Percentiles rank a stretch among this genome's conserved stretches.
Conservation (phyloP, 1,139 yeast species). For the Sugiyamaella paludigena region DNA sequence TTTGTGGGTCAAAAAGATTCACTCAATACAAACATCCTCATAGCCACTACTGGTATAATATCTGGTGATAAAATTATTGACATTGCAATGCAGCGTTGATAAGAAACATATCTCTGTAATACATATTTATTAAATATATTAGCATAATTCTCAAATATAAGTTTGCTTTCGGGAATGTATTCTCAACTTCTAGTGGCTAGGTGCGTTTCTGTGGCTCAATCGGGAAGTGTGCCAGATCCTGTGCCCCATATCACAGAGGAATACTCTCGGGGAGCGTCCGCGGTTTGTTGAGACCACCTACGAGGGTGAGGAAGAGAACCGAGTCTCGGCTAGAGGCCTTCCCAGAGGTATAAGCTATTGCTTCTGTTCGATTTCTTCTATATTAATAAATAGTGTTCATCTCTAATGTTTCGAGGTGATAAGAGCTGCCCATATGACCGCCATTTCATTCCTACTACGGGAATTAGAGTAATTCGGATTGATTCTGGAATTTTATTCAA, state of each 20-base stretch:
- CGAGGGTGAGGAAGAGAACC: too few relatives aligned
- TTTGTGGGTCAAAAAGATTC: constrained; percentile 46
- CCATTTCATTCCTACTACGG: too few relatives aligned
- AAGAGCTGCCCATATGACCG: too few relatives aligned
- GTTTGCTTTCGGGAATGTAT: neutral
- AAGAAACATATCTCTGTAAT: neutral
- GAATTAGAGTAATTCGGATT: too few relatives aligned
- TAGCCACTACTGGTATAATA: constrained; percentile 58
- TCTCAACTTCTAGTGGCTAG: too few relatives aligned
- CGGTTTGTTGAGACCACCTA: too few relatives aligned
- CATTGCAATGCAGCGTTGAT: neutral
- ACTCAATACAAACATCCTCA: constrained; percentile 40
- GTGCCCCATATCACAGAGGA: too few relatives aligned
- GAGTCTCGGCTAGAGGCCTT: constrained; percentile 4
- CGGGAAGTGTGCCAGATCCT: neutral
- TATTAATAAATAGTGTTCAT: too few relatives aligned
- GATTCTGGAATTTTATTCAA: constrained; percentile 9
- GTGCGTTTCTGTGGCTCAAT: too few relatives aligned
- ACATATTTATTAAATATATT: neutral
- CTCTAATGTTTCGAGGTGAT: too few relatives aligned
- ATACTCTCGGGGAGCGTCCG: too few relatives aligned
- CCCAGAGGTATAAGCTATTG: constrained; percentile 3
- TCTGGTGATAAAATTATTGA: constrained; percentile 46
- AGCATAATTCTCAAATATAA: neutral
- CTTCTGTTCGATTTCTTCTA: too few relatives aligned